These are phyloP conservation scores for Magnolia changhungtana DNA, from an alignment of 164 flowering plant genomes.

Conservation along the genomic window DNA sequence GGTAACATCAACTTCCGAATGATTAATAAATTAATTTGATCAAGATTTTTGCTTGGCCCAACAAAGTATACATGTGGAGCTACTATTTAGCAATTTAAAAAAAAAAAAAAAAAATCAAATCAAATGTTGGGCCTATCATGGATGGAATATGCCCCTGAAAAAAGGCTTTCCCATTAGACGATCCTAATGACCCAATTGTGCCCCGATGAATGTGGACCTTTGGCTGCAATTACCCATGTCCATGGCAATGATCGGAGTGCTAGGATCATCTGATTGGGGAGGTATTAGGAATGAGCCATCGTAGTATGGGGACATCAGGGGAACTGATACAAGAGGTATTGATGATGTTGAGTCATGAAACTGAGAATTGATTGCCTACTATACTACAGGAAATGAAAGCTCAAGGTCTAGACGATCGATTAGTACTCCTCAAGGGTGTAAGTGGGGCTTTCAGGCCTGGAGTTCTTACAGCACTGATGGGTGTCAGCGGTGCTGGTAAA, in stretches of 20 bases:
- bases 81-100: too few species aligned
- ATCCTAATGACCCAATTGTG: neutral
- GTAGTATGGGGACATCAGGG: too few species aligned
- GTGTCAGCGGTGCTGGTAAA: conserved; percentile 75
- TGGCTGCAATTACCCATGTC: neutral
- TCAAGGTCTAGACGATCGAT: conserved; percentile 49
- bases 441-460: conserved; percentile 76
- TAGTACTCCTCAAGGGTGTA: conserved; percentile 50
- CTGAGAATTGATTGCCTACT: neutral
- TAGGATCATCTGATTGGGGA: too few species aligned
- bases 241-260: neutral
- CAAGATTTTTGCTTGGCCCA: neutral
- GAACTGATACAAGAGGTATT: too few species aligned
- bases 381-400: conserved; percentile 51
- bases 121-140: too few species aligned
- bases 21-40: neutral
- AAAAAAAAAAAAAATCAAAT: too few species aligned
- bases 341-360: neutral
- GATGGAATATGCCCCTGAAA: too few species aligned
- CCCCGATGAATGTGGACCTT: neutral
- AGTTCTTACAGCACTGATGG: conserved; percentile 70
- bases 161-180: too few species aligned
- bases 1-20: conserved; percentile 15
- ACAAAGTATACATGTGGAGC: neutral
- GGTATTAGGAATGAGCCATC: too few species aligned